Base-by-base conservation (phyloP, 768 basidiomycete species). In the Leucosporidium scottii region DNA sequence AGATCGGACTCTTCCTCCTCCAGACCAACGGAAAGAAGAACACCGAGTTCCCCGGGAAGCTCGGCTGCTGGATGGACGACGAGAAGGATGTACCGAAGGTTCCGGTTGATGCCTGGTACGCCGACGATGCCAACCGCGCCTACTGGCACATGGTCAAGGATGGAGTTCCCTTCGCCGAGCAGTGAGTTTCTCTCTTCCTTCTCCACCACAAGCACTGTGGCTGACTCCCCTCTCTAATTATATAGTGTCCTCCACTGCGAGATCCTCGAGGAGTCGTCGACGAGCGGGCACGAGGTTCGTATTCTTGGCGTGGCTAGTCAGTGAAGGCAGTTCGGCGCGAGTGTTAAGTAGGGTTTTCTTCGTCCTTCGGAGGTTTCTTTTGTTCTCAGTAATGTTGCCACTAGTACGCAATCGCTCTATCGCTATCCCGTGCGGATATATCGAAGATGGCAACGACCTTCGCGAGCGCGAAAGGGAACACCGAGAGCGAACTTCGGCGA, bases 291-390 rank as follows among this genome's bases (percentile, higher is more conserved):
- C 56, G 66, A 67, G 15, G 51, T 67, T 28, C 60, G 66, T 7
- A 62, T 67, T 30, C 39, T 67, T 20, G 66, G 66, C 27, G 25
- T 67, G 4, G 66, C 49, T 17, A 27, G 61, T 39, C 60, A 58
- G 36, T 67, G 20, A 34, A 13, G 15, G 50, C 4, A n/a, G 21
- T 27, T n/a, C 50, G 50, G 13, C 39, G 39, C 39, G 34, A 12
- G 6, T n/a, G n/a, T n/a, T n/a, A 34, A 34, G 34, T 4, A 34
- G 34, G 34, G 34, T 4, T 5, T 5, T 34, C 34, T 34, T 34
- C 34, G 34, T 34, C 10, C 10, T 10, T 34, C 10, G 34, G 34
- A 34, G 34, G 34, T 34, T n/a, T n/a, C 34, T 4, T 34, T 10
- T 34, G 34, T 34, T 5, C 34, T 4, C 34, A 34, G 4, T 44